Conservation (phyloP, 106 monocot genomes). For the Dendrobium chrysotoxum region DNA sequence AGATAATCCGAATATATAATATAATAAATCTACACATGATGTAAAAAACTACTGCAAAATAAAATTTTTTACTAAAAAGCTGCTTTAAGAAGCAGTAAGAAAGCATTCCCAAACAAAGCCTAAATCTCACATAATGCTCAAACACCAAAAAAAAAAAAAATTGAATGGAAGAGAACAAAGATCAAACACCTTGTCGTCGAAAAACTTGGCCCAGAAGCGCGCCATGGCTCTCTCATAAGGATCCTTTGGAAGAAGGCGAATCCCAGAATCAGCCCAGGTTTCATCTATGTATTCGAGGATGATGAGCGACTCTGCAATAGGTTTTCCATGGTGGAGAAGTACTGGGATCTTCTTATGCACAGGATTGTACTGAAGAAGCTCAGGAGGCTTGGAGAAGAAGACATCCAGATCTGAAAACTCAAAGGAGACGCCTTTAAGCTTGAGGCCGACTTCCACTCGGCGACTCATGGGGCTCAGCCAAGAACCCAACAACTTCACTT, state of each 20-base stretch:
- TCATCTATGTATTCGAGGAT: conserved; percentile 11
- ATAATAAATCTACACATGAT: too few relatives aligned
- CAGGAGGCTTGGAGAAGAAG: not conserved
- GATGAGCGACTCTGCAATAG: not conserved
- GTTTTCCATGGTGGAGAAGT: not conserved
- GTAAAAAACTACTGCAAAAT: too few relatives aligned
- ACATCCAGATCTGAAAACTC: not conserved
- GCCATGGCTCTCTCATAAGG: conserved; percentile 9
- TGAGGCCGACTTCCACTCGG: not conserved
- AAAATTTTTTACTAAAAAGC: too few relatives aligned
- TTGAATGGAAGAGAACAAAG: not conserved
- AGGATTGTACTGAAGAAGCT: not conserved
- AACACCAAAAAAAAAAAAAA: not conserved
- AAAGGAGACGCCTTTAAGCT: not conserved
- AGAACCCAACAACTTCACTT: not conserved
- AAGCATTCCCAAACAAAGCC: not conserved
- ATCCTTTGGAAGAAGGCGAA: not conserved
- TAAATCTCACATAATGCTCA: not conserved
- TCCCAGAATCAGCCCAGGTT: not conserved
- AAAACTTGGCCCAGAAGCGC: conserved; percentile 5
- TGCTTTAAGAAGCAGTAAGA: not conserved
- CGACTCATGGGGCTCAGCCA: not conserved
- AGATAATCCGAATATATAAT: too few relatives aligned
- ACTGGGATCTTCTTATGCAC: conserved; percentile 1
- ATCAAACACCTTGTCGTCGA: conserved; percentile 12